A percentile compares a stretch with the other conserved stretches of the same genome.
Conservation (phyloP, 805 yeast species). For the Metschnikowia borealis region DNA sequence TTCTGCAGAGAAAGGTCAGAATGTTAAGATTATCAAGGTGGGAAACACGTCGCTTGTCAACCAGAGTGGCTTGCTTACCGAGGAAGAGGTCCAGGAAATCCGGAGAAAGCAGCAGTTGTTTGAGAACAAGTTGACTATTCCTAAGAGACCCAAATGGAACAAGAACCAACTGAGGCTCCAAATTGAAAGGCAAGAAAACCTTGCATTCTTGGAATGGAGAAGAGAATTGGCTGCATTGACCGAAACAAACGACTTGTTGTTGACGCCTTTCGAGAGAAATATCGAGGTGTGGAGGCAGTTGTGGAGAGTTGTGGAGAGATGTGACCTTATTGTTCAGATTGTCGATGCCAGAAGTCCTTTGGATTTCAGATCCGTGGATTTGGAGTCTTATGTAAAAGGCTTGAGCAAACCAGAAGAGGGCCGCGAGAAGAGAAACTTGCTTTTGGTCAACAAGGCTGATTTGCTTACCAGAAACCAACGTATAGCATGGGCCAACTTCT, state of each 20-base stretch:
- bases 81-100: slow-evolving; percentile 60
- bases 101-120: slow-evolving; percentile 62
- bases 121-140: slow-evolving; percentile 73
- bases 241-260: slow-evolving; percentile 75
- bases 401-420: slow-evolving; percentile 48
- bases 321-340: slow-evolving; percentile 91
- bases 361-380: slow-evolving; percentile 81
- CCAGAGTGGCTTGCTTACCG: slow-evolving; percentile 50
- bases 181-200: slow-evolving; percentile 82
- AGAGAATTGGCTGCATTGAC: slow-evolving; percentile 81
- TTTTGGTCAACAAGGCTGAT: slow-evolving; percentile 93
- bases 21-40: slow-evolving; percentile 78
- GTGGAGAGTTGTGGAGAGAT: slow-evolving; percentile 96
- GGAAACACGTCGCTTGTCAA: slow-evolving; percentile 46
- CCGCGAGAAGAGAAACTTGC: slow-evolving; percentile 63
- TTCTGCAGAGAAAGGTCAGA: slow-evolving; percentile 82
- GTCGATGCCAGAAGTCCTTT: slow-evolving; percentile 96
- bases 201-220: slow-evolving; percentile 93
- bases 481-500: slow-evolving; percentile 81
- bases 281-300: slow-evolving; percentile 97
- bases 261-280: slow-evolving; percentile 96
- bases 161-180: slow-evolving; percentile 65
- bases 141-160: slow-evolving; percentile 89
- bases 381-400: slow-evolving; percentile 78
- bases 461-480: slow-evolving; percentile 75